Conservation (phyloP, 306 rosid genomes). For the Prunus mira region DNA sequence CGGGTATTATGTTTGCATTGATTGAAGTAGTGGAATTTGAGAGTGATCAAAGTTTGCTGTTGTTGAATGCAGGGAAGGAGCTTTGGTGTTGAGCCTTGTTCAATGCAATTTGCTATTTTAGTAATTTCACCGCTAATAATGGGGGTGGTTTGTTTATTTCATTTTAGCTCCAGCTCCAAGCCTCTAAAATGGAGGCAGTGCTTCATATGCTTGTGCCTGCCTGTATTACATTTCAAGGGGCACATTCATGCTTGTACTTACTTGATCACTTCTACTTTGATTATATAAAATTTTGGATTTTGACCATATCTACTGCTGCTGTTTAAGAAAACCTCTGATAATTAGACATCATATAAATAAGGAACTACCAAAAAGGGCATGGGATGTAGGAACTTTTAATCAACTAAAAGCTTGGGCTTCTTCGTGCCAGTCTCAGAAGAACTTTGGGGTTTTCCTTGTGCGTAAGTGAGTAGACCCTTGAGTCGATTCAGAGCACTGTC, state of each 20-base stretch:
- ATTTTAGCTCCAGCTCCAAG: neutral
- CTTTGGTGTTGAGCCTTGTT: constrained; percentile 26
- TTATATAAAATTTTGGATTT: too few relatives aligned
- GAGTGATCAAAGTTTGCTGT: neutral
- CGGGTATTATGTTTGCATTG: neutral
- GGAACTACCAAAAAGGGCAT: too few relatives aligned
- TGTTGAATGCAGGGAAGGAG: constrained; percentile 27
- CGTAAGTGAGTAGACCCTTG: constrained; percentile 27
- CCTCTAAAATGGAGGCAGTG: neutral
- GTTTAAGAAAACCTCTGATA: neutral
- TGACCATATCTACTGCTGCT: neutral
- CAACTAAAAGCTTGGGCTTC: constrained; percentile 23
- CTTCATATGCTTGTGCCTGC: neutral
- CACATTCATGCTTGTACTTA: too few relatives aligned
- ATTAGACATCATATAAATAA: neutral
- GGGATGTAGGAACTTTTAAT: constrained; percentile 1
- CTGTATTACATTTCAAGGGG: too few relatives aligned
- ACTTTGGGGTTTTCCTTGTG: constrained; percentile 5
- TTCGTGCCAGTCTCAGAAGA: constrained; percentile 6
- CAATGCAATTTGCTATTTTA: constrained; percentile 33
- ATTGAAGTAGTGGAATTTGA: neutral
- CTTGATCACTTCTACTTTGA: too few relatives aligned
- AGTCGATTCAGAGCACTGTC: constrained; percentile 37
- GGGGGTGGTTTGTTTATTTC: neutral
- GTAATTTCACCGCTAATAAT: neutral